These are phyloP conservation scores for Aphanomyces invadans DNA, from an alignment of 352 stramenopile species.

Conservation along the genomic window DNA sequence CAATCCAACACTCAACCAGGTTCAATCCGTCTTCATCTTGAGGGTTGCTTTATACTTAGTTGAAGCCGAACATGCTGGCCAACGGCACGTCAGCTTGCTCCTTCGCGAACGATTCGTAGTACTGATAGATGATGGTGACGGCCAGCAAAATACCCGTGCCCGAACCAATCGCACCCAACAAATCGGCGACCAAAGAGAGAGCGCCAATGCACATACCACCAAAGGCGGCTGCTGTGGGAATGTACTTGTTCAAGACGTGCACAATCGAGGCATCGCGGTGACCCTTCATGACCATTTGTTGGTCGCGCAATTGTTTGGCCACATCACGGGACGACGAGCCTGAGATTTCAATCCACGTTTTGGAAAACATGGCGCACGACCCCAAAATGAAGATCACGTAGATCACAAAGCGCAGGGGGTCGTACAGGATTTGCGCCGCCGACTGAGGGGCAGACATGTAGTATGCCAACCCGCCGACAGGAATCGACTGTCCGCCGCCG, in stretches of 20 bases:
- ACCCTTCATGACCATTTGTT: conserved; percentile 99
- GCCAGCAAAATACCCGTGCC: conserved; percentile 98
- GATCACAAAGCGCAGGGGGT: conserved; percentile 98
- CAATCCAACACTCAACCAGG: not conserved
- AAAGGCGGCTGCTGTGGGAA: conserved; percentile 97
- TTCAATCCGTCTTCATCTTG: conserved; percentile 26
- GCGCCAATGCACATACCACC: conserved; percentile 99
- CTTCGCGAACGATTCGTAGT: conserved; percentile 97
- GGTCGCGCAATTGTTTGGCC: conserved; percentile 97
- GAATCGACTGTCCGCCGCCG: conserved; percentile 89
- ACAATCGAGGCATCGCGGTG: conserved; percentile 97
- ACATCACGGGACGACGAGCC: conserved; percentile 96
- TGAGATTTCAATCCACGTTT: conserved; percentile 99
- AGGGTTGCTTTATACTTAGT: conserved; percentile 24
- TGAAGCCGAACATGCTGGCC: conserved; percentile 77
- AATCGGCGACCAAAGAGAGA: conserved; percentile 97
- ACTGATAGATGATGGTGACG: conserved; percentile 99
- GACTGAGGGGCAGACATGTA: conserved; percentile 96
- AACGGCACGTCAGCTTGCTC: conserved; percentile 84
- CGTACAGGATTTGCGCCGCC: conserved; percentile 95
- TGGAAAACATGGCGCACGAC: conserved; percentile 98
- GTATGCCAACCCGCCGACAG: conserved; percentile 94
- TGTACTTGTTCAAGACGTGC: conserved; percentile 99
- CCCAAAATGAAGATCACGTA: conserved; percentile 99
- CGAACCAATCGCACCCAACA: conserved; percentile 97